A percentile compares a stretch with the other conserved stretches of the same genome.
phyloP scores from a whole-genome alignment of 345 rosid species.

The Hirschfeldia incana region DNA sequence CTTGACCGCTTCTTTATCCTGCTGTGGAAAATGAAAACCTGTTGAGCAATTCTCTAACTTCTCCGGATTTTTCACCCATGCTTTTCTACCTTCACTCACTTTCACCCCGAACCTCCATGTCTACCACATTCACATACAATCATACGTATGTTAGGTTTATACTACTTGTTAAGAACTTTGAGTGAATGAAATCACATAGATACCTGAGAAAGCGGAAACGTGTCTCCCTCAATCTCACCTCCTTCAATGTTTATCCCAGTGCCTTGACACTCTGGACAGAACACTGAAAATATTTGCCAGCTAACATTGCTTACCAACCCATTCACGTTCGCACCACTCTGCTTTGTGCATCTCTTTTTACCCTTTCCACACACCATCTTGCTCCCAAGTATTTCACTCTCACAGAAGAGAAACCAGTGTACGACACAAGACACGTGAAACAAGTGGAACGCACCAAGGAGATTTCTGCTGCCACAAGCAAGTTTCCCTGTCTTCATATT shows the following conservation, averaged over 20 bases:
- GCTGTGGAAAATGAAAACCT: constrained; percentile 70
- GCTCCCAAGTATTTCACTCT: constrained; percentile 57
- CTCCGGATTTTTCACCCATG: constrained; percentile 90
- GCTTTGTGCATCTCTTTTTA: constrained; percentile 56
- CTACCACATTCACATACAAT: constrained; percentile 39
- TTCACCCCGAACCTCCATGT: constrained; percentile 75
- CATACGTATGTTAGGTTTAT: neutral
- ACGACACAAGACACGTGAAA: constrained; percentile 87
- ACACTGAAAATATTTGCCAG: constrained; percentile 53
- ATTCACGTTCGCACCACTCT: constrained; percentile 48
- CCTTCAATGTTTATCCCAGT: constrained; percentile 64
- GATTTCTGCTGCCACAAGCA: constrained; percentile 79
- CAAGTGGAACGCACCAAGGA: constrained; percentile 84
- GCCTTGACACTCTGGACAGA: constrained; percentile 98
- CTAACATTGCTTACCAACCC: constrained; percentile 35
- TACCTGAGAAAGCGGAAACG: constrained; percentile 80
- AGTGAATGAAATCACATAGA: constrained; percentile 11
- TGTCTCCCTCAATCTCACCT: constrained; percentile 60
- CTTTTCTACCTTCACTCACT: constrained; percentile 73
- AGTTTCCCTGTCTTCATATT: constrained; percentile 81
- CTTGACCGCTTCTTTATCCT: constrained; percentile 33
- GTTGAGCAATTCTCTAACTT: constrained; percentile 70
- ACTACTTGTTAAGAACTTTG: neutral
- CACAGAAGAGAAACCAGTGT: constrained; percentile 89
- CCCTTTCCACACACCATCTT: constrained; percentile 45